Evolutionary conservation across 805 yeast species (phyloP).

Genomic region (Lachancea dasiensis): DNA sequence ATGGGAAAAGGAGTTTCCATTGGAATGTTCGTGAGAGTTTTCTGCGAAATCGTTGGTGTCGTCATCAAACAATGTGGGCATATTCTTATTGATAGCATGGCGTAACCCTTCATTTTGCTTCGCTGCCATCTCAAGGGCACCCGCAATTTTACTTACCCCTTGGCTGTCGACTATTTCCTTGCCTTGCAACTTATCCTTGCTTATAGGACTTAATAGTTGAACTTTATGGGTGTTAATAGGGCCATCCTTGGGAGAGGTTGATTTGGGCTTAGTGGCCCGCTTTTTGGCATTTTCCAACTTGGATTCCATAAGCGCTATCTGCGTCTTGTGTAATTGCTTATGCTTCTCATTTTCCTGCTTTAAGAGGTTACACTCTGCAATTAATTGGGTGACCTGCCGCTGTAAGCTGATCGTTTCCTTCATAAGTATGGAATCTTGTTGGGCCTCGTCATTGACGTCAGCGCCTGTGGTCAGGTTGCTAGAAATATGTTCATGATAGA

Average conservation of each 20-base stretch:
- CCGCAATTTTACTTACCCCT: constrained; percentile 18
- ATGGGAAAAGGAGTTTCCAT: constrained; percentile 14
- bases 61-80: constrained; percentile 17
- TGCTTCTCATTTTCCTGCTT: constrained; percentile 29
- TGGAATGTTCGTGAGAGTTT: constrained; percentile 17
- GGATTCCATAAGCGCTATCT: constrained; percentile 32
- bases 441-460: background rate
- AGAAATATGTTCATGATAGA: constrained; percentile 15
- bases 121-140: constrained; percentile 16
- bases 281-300: constrained; percentile 33
- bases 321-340: constrained; percentile 31
- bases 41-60: constrained; percentile 17
- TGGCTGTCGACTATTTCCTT: constrained; percentile 12
- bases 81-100: constrained; percentile 20
- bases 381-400: constrained; percentile 32
- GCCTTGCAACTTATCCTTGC: background rate
- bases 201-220: constrained; percentile 25
- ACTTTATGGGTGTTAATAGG: constrained; percentile 4
- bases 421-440: constrained; percentile 15
- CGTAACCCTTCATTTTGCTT: constrained; percentile 19
- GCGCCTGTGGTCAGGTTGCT: background rate
- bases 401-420: constrained; percentile 33
- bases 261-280: constrained; percentile 24
- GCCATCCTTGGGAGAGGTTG: constrained; percentile 2
- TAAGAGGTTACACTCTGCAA: constrained; percentile 28